Conservation (phyloP, 345 rosid genomes). For the Hypericum perforatum region DNA sequence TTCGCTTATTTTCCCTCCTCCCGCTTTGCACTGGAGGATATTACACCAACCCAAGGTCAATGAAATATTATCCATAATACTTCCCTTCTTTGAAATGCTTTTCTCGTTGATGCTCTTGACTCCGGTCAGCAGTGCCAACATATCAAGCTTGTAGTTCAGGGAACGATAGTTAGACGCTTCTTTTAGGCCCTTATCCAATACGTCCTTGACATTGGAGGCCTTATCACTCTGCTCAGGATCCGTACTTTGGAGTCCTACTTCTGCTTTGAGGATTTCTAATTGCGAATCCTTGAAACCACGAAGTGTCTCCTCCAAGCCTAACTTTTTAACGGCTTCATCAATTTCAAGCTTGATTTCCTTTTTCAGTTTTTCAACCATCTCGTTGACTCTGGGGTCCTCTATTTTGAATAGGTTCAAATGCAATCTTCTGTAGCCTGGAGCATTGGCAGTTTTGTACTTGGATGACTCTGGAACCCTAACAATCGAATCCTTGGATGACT, state of each 20-base stretch:
- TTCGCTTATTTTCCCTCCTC: slow-evolving; percentile 21
- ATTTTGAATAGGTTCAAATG: too few species aligned
- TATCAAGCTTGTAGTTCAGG: slow-evolving; percentile 58
- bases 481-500: slow-evolving; percentile 49
- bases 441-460: background rate
- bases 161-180: slow-evolving; percentile 52
- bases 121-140: slow-evolving; percentile 57
- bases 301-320: slow-evolving; percentile 42
- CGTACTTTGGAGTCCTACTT: slow-evolving; percentile 42
- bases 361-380: slow-evolving; percentile 59
- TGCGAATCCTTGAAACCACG: slow-evolving; percentile 26
- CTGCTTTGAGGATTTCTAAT: slow-evolving; percentile 44
- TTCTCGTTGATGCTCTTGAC: slow-evolving; percentile 24
- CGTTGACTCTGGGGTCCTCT: slow-evolving; percentile 17
- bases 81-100: slow-evolving; percentile 26
- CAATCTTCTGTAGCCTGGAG: too few species aligned
- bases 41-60: slow-evolving; percentile 55
- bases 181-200: slow-evolving; percentile 38
- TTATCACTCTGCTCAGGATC: slow-evolving; percentile 48
- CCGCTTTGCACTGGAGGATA: slow-evolving; percentile 27
- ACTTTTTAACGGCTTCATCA: slow-evolving; percentile 47
- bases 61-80: slow-evolving; percentile 29
- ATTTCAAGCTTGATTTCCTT: slow-evolving; percentile 64
- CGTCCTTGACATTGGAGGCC: slow-evolving; percentile 46
- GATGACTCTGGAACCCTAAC: slow-evolving; percentile 39